Percentiles rank a stretch among this genome's conserved stretches.
phyloP scores from a whole-genome alignment of 371 early-diverging fungal species.

The Mucor ambiguus region DNA sequence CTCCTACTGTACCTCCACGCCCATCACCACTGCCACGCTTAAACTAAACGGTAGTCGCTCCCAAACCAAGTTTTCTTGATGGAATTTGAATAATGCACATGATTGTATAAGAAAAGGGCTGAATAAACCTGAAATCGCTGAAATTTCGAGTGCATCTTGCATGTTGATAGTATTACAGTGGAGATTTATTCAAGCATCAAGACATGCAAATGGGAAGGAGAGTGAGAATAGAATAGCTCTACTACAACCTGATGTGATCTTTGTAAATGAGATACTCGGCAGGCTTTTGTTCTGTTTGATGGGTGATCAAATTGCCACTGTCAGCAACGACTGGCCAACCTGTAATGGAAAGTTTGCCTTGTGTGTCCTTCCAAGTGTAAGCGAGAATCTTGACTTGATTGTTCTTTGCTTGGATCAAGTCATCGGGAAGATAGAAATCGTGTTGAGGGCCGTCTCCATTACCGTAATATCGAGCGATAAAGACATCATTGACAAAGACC shows the following conservation, averaged over 20 bases:
- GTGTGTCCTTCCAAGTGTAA: constrained; percentile 46
- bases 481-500: constrained; percentile 61
- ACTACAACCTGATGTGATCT: constrained; percentile 21
- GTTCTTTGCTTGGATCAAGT: constrained; percentile 38
- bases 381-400: constrained; percentile 44
- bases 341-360: constrained; percentile 31
- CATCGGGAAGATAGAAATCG: constrained; percentile 74
- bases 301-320: constrained; percentile 31
- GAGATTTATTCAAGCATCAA: neutral
- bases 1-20: constrained; percentile 21
- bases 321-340: constrained; percentile 48
- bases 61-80: neutral
- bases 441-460: constrained; percentile 75
- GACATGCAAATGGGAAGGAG: neutral
- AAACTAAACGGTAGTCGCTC: neutral
- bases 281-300: constrained; percentile 6
- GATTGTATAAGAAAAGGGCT: no score
- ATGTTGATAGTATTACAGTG: no score
- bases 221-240: no score
- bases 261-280: constrained; percentile 36
- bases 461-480: constrained; percentile 76
- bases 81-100: no score
- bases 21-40: constrained; percentile 6
- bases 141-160: no score
- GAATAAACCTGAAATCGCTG: no score